Evolutionary conservation across 805 yeast genomes (phyloP).

Genomic region (Lipomyces sp.): DNA sequence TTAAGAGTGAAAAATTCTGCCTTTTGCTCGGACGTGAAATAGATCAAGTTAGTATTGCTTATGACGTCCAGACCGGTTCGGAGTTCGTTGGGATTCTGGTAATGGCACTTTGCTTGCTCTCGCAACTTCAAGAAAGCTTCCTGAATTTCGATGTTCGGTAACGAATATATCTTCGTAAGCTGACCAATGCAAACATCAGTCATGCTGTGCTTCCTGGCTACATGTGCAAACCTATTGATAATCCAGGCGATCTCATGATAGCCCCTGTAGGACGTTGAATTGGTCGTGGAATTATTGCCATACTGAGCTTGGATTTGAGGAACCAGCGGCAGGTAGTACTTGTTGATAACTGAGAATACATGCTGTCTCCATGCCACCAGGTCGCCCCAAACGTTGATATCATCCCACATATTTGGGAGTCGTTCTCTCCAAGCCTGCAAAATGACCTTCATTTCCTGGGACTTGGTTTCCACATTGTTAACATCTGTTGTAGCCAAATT

Average conservation of each 20-base stretch:
- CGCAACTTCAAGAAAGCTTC: conserved; percentile 94
- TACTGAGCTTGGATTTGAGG: conserved; percentile 74
- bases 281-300: conserved; percentile 58
- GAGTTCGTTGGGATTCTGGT: conserved; percentile 86
- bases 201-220: conserved; percentile 95
- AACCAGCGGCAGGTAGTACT: conserved; percentile 89
- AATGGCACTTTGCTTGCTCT: conserved; percentile 97
- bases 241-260: conserved; percentile 99
- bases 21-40: conserved; percentile 95
- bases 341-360: conserved; percentile 94
- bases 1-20: conserved; percentile 97
- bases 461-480: conserved; percentile 86
- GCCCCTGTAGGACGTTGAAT: conserved; percentile 95
- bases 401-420: conserved; percentile 96
- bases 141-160: conserved; percentile 97
- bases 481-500: conserved; percentile 88
- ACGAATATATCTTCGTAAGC: conserved; percentile 87
- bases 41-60: conserved; percentile 92
- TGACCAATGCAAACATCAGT: conserved; percentile 95
- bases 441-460: conserved; percentile 92
- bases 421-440: conserved; percentile 98
- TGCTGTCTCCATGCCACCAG: conserved; percentile 98
- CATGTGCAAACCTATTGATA: conserved; percentile 96
- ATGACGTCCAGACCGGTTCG: conserved; percentile 96
- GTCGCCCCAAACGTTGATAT: conserved; percentile 96